Evolutionary conservation across 805 yeast species (phyloP).

Genomic region (Jamesozyma lodderae): DNA sequence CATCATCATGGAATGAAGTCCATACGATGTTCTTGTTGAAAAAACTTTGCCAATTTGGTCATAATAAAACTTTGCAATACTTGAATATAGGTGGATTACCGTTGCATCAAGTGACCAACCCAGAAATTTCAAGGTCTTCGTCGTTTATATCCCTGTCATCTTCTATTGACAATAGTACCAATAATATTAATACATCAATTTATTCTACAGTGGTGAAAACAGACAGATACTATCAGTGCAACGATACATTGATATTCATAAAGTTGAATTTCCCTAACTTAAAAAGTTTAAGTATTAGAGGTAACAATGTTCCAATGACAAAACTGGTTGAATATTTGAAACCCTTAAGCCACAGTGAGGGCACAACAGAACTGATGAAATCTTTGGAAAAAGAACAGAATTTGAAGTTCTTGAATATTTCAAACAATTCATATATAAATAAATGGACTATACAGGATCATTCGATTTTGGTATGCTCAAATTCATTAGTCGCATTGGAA

Average conservation of each 20-base stretch:
- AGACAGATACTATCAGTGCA: conserved; percentile 24
- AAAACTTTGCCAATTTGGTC: conserved; percentile 32
- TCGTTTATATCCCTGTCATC: conserved; percentile 9
- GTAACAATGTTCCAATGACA: conserved; percentile 29
- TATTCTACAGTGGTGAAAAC: conserved; percentile 10
- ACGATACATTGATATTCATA: conserved; percentile 31
- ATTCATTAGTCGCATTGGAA: conserved; percentile 55
- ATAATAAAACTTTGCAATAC: conserved; percentile 31
- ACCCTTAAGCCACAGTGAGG: conserved; percentile 16
- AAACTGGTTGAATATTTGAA: conserved; percentile 30
- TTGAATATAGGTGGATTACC: conserved; percentile 63
- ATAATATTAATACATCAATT: neutral
- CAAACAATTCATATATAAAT: conserved; percentile 51
- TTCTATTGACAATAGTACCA: neutral
- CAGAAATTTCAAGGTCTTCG: conserved; percentile 8
- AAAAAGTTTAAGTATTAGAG: conserved; percentile 31
- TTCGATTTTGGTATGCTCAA: conserved; percentile 36
- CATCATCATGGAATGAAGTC: conserved; percentile 46
- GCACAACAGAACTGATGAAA: conserved; percentile 4
- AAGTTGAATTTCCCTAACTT: conserved; percentile 33
- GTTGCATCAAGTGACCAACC: conserved; percentile 29
- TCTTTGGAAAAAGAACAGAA: conserved; percentile 20
- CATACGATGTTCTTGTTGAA: conserved; percentile 40
- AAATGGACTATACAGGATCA: conserved; percentile 51
- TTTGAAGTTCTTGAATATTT: conserved; percentile 54